phyloP scores from a whole-genome alignment of 768 basidiomycete genomes.

The Gymnopilus dilepis region DNA sequence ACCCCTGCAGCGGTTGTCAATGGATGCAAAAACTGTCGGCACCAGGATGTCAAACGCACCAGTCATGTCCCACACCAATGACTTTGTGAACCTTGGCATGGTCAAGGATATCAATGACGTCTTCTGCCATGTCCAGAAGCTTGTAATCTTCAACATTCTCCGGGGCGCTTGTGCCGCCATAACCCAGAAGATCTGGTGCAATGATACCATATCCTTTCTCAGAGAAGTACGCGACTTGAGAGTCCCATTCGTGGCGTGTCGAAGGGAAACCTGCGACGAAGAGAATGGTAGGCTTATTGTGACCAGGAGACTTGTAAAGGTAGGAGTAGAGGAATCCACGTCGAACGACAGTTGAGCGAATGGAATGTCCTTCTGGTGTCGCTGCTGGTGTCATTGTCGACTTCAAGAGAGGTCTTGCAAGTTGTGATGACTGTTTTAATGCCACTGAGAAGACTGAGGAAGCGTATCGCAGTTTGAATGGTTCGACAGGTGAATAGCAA shows the following conservation, averaged over 20 bases:
- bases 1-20: not conserved
- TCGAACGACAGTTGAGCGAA: not conserved
- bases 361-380: no score
- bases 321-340: not conserved
- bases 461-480: no score
- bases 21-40: no score
- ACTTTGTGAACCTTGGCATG: not conserved
- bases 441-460: no score
- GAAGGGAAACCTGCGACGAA: conserved; percentile 2
- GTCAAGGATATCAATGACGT: not conserved
- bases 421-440: no score
- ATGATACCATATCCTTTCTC: not conserved
- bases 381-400: no score
- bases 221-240: not conserved
- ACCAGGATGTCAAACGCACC: not conserved
- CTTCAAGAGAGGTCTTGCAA: no score
- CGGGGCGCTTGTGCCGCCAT: not conserved
- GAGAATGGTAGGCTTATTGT: not conserved
- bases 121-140: not conserved
- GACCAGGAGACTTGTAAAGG: not conserved
- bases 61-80: not conserved
- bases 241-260: not conserved
- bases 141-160: not conserved
- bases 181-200: not conserved
- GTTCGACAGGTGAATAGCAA: no score